phyloP scores from a whole-genome alignment of 2,329 filamentous ascomycete species.

The Stemphylium beticola region DNA sequence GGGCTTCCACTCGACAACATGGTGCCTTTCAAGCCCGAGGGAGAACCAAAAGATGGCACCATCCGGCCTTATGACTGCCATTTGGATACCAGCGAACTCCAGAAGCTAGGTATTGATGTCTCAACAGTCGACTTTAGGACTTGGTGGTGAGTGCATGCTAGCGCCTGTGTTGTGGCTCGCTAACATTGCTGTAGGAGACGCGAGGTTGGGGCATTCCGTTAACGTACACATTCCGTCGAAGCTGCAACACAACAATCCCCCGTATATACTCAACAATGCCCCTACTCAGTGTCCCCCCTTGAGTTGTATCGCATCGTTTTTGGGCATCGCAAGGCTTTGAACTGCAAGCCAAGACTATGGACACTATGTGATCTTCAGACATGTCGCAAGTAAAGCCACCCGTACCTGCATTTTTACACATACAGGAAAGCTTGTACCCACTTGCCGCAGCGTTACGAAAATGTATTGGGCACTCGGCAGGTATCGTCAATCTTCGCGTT shows the following conservation, averaged over 20 bases:
- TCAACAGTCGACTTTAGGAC: slow-evolving; percentile 74
- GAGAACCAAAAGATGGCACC: slow-evolving; percentile 72
- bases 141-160: slow-evolving; percentile 70
- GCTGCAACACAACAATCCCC: background rate
- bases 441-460: slow-evolving; percentile 1
- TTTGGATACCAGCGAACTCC: slow-evolving; percentile 75
- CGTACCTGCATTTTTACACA: background rate
- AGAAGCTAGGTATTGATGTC: slow-evolving; percentile 76
- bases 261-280: background rate
- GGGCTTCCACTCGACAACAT: slow-evolving; percentile 73
- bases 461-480: slow-evolving; percentile 2
- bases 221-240: background rate
- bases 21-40: slow-evolving; percentile 62
- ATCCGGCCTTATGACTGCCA: slow-evolving; percentile 89
- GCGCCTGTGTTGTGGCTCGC: background rate
- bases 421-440: background rate
- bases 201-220: slow-evolving; percentile 41
- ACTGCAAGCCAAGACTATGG: slow-evolving; percentile 1
- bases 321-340: background rate
- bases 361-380: background rate
- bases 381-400: slow-evolving; percentile 5
- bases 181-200: slow-evolving; percentile 35
- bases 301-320: background rate
- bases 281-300: background rate
- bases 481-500: background rate